A percentile compares a stretch with the other conserved stretches of the same genome.
Evolutionary conservation across 2,329 filamentous ascomycete genomes (phyloP).

Genomic region (Helotiales sp.): DNA sequence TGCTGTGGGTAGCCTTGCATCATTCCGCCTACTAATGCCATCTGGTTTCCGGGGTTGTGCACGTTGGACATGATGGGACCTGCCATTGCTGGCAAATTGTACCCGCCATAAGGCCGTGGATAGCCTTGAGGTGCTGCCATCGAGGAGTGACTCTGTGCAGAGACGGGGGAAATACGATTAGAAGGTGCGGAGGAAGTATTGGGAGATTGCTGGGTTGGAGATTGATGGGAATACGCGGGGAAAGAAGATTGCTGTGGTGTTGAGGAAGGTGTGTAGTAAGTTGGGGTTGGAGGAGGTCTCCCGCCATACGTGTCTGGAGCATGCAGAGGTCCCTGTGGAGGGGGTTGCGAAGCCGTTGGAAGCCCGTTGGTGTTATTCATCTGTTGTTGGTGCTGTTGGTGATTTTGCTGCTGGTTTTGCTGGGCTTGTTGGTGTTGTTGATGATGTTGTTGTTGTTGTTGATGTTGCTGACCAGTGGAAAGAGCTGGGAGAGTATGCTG

Average conservation of each 20-base stretch:
- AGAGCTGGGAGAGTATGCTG: slow-evolving; percentile 43
- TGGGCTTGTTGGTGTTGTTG: slow-evolving; percentile 32
- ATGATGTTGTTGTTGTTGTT: slow-evolving; percentile 37
- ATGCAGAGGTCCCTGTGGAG: slow-evolving; percentile 59
- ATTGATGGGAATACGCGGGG: slow-evolving; percentile 54
- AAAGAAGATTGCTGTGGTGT: slow-evolving; percentile 54
- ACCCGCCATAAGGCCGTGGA: slow-evolving; percentile 53
- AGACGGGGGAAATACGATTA: slow-evolving; percentile 48
- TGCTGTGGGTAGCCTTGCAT: slow-evolving; percentile 58
- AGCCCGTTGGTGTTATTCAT: slow-evolving; percentile 49
- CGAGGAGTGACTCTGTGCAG: slow-evolving; percentile 48
- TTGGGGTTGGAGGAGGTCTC: slow-evolving; percentile 59
- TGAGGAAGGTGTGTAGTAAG: slow-evolving; percentile 59
- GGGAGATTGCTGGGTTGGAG: slow-evolving; percentile 53
- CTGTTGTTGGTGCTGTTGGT: slow-evolving; percentile 41
- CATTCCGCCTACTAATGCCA: slow-evolving; percentile 67
- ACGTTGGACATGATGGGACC: slow-evolving; percentile 80
- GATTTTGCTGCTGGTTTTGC: slow-evolving; percentile 41
- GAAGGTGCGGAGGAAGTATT: slow-evolving; percentile 46
- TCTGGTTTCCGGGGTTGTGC: slow-evolving; percentile 71
- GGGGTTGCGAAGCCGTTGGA: slow-evolving; percentile 52
- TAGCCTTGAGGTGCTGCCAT: slow-evolving; percentile 63
- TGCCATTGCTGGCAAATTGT: slow-evolving; percentile 65
- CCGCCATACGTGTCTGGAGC: slow-evolving; percentile 63
- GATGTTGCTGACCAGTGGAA: slow-evolving; percentile 43